Base-by-base conservation (phyloP, 2,329 filamentous ascomycete genomes). In the Aspergillus bombycis region DNA sequence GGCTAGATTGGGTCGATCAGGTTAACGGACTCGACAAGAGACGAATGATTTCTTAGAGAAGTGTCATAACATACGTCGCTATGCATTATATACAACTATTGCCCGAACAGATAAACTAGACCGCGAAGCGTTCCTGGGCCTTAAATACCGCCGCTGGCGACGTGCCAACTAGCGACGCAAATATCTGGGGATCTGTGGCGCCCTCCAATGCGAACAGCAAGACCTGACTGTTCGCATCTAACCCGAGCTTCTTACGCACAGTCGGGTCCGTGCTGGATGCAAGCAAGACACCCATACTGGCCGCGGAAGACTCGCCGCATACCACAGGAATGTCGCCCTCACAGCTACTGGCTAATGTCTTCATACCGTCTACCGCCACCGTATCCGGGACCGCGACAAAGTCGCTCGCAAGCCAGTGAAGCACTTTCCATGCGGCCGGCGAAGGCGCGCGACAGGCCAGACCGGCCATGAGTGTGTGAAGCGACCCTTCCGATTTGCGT, bases 231-330 rank as follows among this genome's bases (percentile, higher is more conserved):
- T 23, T 48, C 4, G 5, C 4, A 16, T 23, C n/a, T 11, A 48
- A 2, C 9, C 45, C 12, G 23, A 48, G 23, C 6, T 12, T 23
- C 2, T 23, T 3, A 26, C 23, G 45, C 12, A 48, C 10, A 1
- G 4, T 14, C 3, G 3, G 1, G 10, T 26, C 21, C 0, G 10
- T 2, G 21, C 2, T 26, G 5, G 45, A 6, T 26, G 1, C 0
- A 3, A 26, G 23, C 12, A 48, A 4, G 12, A 48, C n/a, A 16
- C 45, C 23, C 45, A 48, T 48, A 16, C 12, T 28, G 0, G 45
- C 21, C 9, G n/a, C 45, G 0, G 45, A 48, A 6, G 12, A 48
- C 21, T 26, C 45, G 23, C 45, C 21, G n/a, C n/a, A 4, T 0
- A 23, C 43, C 6, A 46, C 10, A 11, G 43, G 1, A 5, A 23